Conservation (phyloP, 192 early-diverging fungal species). For the Coemansia sp. region DNA sequence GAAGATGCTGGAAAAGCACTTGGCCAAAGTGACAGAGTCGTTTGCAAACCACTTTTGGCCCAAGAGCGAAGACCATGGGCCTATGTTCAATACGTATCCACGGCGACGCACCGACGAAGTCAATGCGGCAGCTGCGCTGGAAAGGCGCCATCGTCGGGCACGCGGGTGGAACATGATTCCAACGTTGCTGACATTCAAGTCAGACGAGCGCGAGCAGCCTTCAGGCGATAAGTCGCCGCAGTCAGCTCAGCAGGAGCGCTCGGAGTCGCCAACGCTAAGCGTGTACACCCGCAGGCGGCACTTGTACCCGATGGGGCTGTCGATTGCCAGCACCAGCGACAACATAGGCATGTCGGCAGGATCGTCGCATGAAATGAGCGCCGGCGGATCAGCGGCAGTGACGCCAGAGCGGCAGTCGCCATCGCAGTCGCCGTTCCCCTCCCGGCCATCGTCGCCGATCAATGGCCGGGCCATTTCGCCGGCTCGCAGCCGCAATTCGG, state of each 20-base stretch:
- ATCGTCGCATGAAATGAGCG: conserved; percentile 42
- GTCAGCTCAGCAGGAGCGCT: conserved; percentile 17
- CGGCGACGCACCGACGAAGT: conserved; percentile 35
- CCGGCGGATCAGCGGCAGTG: conserved; percentile 15
- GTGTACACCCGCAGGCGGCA: conserved; percentile 38
- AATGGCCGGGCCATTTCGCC: conserved; percentile 22
- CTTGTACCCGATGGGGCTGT: conserved; percentile 51
- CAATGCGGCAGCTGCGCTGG: conserved; percentile 12
- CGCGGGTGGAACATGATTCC: conserved; percentile 55
- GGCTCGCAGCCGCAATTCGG: conserved; percentile 26
- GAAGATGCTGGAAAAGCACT: conserved; percentile 47
- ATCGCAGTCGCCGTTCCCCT: conserved; percentile 10
- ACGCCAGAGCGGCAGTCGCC: conserved; percentile 23
- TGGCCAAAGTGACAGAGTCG: conserved; percentile 50
- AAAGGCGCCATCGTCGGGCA: conserved; percentile 21
- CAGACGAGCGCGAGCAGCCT: conserved; percentile 10
- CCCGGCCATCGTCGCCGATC: conserved; percentile 32
- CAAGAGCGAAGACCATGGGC: conserved; percentile 30
- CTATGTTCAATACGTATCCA: conserved; percentile 47
- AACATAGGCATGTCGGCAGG: conserved; percentile 20
- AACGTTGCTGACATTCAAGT: conserved; percentile 42
- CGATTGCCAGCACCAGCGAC: conserved; percentile 25
- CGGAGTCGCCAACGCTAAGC: conserved; percentile 47
- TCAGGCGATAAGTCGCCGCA: conserved; percentile 7
- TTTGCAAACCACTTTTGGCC: conserved; percentile 53